Evolutionary conservation across 208 protist genomes (phyloP).

Genomic region (Trypanosomatidae sp.): DNA sequence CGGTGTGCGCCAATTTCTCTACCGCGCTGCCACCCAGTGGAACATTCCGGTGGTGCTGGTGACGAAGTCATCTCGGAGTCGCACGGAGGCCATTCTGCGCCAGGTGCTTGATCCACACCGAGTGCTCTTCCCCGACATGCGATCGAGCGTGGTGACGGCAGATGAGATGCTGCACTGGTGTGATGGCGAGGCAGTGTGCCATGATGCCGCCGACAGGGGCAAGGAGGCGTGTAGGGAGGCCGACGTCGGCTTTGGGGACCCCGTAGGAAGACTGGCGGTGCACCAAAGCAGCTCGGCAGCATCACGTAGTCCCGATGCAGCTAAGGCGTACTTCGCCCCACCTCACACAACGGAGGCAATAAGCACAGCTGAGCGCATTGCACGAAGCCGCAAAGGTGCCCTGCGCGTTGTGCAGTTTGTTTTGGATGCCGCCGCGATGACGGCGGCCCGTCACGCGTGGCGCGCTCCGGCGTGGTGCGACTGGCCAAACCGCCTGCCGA

Average conservation of each 20-base stretch:
- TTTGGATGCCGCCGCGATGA: conserved; percentile 14
- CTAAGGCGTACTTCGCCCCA: no score
- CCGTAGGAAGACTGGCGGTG: background rate
- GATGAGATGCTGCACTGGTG: conserved; percentile 28
- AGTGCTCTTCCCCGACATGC: conserved; percentile 43
- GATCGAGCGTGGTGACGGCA: conserved; percentile 22
- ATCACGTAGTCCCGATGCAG: background rate
- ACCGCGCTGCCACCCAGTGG: conserved; percentile 57
- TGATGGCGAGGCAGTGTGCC: background rate
- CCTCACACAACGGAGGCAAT: background rate
- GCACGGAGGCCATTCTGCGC: conserved; percentile 63
- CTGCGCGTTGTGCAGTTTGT: conserved; percentile 9
- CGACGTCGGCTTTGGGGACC: background rate
- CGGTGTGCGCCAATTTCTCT: conserved; percentile 55
- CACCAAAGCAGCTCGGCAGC: background rate
- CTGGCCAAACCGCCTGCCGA: conserved; percentile 14
- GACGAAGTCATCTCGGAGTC: conserved; percentile 61
- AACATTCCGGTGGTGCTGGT: conserved; percentile 75
- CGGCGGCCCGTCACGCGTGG: conserved; percentile 15
- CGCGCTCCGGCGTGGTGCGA: conserved; percentile 29
- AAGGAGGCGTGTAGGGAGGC: background rate
- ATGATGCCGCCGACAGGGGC: background rate
- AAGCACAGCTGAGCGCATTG: conserved; percentile 18
- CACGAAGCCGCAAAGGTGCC: conserved; percentile 16
- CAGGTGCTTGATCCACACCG: conserved; percentile 59